Evolutionary conservation across 768 basidiomycete species (phyloP), one percentile per base, ranked within the genome.

Genomic region (Leucosporidium yakuticum): DNA sequence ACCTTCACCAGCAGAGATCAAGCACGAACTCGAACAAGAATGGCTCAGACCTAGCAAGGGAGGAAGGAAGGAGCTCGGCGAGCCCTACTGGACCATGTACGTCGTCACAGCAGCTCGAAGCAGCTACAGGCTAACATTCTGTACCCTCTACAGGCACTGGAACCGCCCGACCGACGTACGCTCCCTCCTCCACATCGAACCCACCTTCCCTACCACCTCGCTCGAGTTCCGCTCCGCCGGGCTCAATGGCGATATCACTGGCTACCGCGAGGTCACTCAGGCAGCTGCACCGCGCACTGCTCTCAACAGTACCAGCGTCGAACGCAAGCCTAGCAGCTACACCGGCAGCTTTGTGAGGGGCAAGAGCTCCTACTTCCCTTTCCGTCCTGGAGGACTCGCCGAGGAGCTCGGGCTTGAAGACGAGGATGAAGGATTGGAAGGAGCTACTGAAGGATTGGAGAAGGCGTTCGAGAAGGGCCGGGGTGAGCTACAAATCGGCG

Each of bases 341-440:
- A 83, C 85, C 63, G 59, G 61, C 20, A 87, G 85, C 64, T 98
- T 98, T 78, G 93, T 98, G 25, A 83, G 94, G 65, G 96, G 96
- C 55, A 96, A 95, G 79, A 89, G 92, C 27, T 88, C 89, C 54
- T 86, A 94, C 79, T 85, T 94, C 14, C 96, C 96, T 1, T 98
- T 98, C 79, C 84, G 87, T 80, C 96, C 96, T 9, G 96, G 96
- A 56, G 96, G 96, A 4, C 81, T 98, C 15, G 91, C 91, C 53
- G 87, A 44, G 39, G 39, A 87, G 71, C 80, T 82, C 23, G 71
- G 77, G 4, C 74, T 83, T 6, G 74, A 78, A 39, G 74, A 78
- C 29, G 74, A 77, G 17, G 83, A 83, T 63, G 83, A 83, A 20
- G 76, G 25, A 11, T 56, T 25, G 57, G 47, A 47, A 25, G 14